Base-by-base conservation (phyloP, 495 filamentous ascomycete species). In the Aspergillus bridgeri region DNA sequence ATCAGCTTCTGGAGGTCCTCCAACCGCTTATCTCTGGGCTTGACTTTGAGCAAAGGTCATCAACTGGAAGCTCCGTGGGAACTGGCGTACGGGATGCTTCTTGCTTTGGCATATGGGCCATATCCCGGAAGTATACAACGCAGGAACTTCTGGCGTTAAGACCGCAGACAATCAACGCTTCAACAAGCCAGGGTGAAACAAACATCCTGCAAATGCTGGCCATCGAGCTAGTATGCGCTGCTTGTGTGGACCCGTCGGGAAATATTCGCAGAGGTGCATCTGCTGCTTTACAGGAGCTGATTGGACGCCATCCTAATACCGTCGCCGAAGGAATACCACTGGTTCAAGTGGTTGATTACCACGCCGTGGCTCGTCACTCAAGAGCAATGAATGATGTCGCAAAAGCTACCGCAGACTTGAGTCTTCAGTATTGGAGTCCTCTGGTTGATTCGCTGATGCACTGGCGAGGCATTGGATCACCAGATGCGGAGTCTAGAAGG, bases 81-180 rank as follows among this genome's bases (percentile, higher is more conserved):
- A 86, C 88, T 0, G 96, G 93, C 63, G 95, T 98, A n/a, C 82
- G 94, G 53, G 94, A 99, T 76, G 95, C 95, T 5, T 90, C 94
- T 2, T 95, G 90, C 68, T 97, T 97, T 65, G 94, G 94, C 25
- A 86, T 96, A 24, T 99, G 94, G 94, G 85, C 92, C 1, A 71
- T 98, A 11, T 92, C 92, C 45, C 81, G 94, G 57, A 86, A 91
- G 48, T 99, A 98, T 60, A 86, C 82, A 1, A 96, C 93, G 0
- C 61, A 75, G 1, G 92, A 96, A 63, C 76, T 98, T 11, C 79
- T 88, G 9, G 77, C 79, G 3, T 79, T 94, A 4, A 75, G 81
- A 7, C 68, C 79, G 0, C 67, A 72, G 38, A 53, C 61, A 19
- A 71, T 75, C 29, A 61, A 64, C 15, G 65, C 66, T 3, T 51